These are phyloP conservation scores for Tuber umbilicatum DNA, from an alignment of 495 filamentous ascomycete species.

Conservation along the genomic window DNA sequence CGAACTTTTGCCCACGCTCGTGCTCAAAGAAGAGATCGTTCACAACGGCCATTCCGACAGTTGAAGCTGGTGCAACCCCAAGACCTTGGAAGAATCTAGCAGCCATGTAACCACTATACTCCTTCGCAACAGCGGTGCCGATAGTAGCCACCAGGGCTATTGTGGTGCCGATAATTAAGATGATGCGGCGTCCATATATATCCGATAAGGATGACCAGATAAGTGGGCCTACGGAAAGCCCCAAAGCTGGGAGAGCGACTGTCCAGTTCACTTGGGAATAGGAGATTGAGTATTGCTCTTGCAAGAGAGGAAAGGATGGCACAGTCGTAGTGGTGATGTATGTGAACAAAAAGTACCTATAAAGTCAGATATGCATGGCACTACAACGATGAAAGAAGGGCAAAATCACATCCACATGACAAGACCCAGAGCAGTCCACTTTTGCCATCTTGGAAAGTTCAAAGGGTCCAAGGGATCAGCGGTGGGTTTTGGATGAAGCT, in stretches of 20 bases:
- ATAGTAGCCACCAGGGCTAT: constrained; percentile 53
- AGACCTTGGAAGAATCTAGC: constrained; percentile 59
- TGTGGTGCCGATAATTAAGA: constrained; percentile 52
- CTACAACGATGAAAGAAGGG: neutral
- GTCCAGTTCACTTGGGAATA: constrained; percentile 59
- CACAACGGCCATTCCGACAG: constrained; percentile 56
- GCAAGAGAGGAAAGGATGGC: constrained; percentile 52
- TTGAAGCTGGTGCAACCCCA: constrained; percentile 54
- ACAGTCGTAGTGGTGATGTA: constrained; percentile 60
- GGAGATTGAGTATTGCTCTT: constrained; percentile 48
- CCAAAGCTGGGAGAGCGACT: constrained; percentile 56
- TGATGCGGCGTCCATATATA: constrained; percentile 53
- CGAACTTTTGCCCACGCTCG: constrained; percentile 56
- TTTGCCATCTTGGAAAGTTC: constrained; percentile 52
- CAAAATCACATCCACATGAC: constrained; percentile 53
- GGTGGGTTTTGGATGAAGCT: constrained; percentile 50
- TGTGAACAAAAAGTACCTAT: constrained; percentile 59
- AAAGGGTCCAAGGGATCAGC: constrained; percentile 54
- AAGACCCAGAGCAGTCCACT: constrained; percentile 51
- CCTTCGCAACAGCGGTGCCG: constrained; percentile 48
- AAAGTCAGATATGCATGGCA: constrained; percentile 2
- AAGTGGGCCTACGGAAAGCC: constrained; percentile 54
- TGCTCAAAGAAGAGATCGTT: constrained; percentile 57
- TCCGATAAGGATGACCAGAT: constrained; percentile 56
- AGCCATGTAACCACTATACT: constrained; percentile 53